A percentile compares a stretch with the other conserved stretches of the same genome.
phyloP scores from a whole-genome alignment of 2,329 filamentous ascomycete species.

The Cladosporium sp. region DNA sequence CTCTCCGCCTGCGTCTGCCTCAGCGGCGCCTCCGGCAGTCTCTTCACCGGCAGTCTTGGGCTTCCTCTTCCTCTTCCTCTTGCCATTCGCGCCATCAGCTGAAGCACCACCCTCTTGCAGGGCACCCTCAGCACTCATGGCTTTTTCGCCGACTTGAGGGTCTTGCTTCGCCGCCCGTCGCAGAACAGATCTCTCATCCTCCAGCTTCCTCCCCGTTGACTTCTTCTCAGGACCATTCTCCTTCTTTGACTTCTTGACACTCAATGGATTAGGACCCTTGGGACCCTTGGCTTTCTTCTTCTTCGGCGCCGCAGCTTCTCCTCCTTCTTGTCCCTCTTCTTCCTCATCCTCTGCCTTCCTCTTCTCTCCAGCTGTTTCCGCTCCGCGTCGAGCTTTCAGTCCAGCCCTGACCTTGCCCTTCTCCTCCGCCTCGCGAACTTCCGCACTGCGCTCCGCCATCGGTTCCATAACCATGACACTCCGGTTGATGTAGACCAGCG shows the following conservation, averaged over 20 bases:
- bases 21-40: background rate
- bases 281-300: slow-evolving; percentile 57
- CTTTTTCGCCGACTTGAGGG: slow-evolving; percentile 19
- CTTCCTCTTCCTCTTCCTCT: slow-evolving; percentile 26
- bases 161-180: slow-evolving; percentile 26
- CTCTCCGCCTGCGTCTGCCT: background rate
- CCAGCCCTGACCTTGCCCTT: slow-evolving; percentile 68
- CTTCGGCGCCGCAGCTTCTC: slow-evolving; percentile 40
- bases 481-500: slow-evolving; percentile 71
- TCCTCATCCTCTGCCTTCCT: slow-evolving; percentile 27
- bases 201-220: slow-evolving; percentile 15
- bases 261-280: slow-evolving; percentile 67
- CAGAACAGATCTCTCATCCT: slow-evolving; percentile 20
- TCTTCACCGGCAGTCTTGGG: slow-evolving; percentile 17
- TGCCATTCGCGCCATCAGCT: slow-evolving; percentile 19
- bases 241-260: slow-evolving; percentile 65
- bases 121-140: slow-evolving; percentile 9
- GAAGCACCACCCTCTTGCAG: slow-evolving; percentile 4
- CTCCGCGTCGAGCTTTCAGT: slow-evolving; percentile 40
- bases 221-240: slow-evolving; percentile 11
- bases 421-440: slow-evolving; percentile 64
- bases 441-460: slow-evolving; percentile 64
- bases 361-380: slow-evolving; percentile 22
- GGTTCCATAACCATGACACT: slow-evolving; percentile 76
- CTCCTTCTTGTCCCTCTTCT: slow-evolving; percentile 21